Percentiles rank a stretch among this genome's conserved stretches.
Evolutionary conservation across 768 basidiomycete genomes (phyloP).

Genomic region (Tylopilus sp.): DNA sequence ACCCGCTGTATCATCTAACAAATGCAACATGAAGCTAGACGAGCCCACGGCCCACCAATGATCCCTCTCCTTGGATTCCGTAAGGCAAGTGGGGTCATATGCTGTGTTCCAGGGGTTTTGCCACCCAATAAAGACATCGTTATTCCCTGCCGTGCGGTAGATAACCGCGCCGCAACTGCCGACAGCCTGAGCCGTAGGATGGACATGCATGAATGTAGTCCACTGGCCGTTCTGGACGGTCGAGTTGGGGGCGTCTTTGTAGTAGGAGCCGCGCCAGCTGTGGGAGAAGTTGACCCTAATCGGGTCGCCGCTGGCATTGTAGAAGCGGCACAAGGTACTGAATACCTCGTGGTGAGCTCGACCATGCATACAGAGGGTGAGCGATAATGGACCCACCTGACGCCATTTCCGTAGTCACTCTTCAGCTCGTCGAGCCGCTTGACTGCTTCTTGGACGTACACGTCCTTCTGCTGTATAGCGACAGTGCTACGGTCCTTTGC

Average conservation of each 20-base stretch:
- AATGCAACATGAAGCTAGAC: not conserved
- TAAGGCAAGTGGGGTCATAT: too few relatives aligned
- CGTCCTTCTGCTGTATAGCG: not conserved
- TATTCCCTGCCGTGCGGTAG: too few relatives aligned
- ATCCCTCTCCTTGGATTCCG: too few relatives aligned
- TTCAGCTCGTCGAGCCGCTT: slow-evolving; percentile 1
- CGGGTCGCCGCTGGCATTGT: not conserved
- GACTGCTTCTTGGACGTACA: not conserved
- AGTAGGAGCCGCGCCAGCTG: not conserved
- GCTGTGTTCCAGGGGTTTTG: too few relatives aligned
- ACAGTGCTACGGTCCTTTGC: not conserved
- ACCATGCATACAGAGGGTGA: not conserved
- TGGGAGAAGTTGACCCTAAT: not conserved
- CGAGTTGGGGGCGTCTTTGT: not conserved
- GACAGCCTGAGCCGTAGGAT: too few relatives aligned
- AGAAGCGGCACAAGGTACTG: not conserved
- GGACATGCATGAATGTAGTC: not conserved
- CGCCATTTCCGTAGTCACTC: not conserved
- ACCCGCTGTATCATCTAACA: not conserved
- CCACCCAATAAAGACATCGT: too few relatives aligned
- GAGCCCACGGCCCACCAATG: too few relatives aligned
- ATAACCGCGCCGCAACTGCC: too few relatives aligned
- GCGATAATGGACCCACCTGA: not conserved
- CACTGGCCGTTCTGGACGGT: not conserved
- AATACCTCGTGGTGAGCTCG: not conserved